These are phyloP conservation scores for Candida arabinofermentans DNA, from an alignment of 805 yeast species.

Conservation along the genomic window DNA sequence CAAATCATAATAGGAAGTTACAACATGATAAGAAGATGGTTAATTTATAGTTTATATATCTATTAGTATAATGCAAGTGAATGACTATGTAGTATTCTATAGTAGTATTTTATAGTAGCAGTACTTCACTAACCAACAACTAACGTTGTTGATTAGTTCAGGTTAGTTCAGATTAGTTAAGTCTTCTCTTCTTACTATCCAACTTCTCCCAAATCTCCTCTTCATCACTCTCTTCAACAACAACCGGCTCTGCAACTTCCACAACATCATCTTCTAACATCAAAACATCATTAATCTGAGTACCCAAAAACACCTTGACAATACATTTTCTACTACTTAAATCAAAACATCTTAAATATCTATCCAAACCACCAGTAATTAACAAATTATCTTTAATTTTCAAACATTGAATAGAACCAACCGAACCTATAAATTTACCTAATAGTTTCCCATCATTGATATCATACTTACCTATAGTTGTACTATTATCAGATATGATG, in stretches of 20 bases:
- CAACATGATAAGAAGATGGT: constrained; percentile 56
- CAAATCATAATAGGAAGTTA: constrained; percentile 62
- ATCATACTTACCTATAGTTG: constrained; percentile 55
- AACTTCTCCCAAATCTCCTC: constrained; percentile 32
- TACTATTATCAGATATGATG: constrained; percentile 69
- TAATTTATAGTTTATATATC: too few species aligned
- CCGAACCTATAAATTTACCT: constrained; percentile 75
- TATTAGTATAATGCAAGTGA: too few species aligned
- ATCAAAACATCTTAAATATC: constrained; percentile 79
- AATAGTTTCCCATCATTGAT: constrained; percentile 47
- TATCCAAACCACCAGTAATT: constrained; percentile 81
- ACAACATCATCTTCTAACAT: constrained; percentile 46
- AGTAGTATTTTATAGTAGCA: too few species aligned
- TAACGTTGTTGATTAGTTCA: too few species aligned
- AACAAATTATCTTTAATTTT: constrained; percentile 40
- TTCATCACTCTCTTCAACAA: constrained; percentile 32
- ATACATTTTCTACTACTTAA: constrained; percentile 50
- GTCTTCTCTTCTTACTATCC: constrained; percentile 30
- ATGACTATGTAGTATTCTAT: too few species aligned
- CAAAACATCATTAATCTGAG: constrained; percentile 55
- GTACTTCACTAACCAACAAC: too few species aligned
- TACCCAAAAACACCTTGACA: constrained; percentile 73
- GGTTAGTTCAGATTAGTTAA: constrained; percentile 2
- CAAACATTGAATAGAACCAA: constrained; percentile 60
- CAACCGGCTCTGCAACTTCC: constrained; percentile 22